phyloP scores from a whole-genome alignment of 2,329 filamentous ascomycete genomes.

The Didymella keratinophila region DNA sequence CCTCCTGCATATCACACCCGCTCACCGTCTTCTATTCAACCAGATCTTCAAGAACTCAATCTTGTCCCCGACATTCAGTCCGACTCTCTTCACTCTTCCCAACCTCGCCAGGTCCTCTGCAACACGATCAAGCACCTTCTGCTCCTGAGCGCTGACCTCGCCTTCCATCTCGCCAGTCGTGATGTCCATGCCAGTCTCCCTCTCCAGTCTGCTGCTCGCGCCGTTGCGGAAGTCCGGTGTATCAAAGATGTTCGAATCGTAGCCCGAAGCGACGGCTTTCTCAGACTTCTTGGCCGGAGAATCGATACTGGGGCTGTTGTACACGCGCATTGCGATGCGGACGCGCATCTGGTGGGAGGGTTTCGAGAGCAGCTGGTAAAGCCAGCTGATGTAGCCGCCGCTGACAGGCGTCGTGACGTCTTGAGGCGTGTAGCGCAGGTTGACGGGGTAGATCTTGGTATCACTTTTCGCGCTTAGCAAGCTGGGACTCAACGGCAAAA shows the following conservation, averaged over 20 bases:
- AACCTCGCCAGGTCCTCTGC: slow-evolving; percentile 87
- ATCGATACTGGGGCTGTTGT: slow-evolving; percentile 45
- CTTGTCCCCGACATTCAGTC: slow-evolving; percentile 84
- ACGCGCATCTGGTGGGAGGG: slow-evolving; percentile 91
- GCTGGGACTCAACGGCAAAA: slow-evolving; percentile 82
- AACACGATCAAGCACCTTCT: slow-evolving; percentile 76
- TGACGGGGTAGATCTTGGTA: slow-evolving; percentile 87
- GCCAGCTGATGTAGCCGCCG: slow-evolving; percentile 72
- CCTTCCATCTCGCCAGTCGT: slow-evolving; percentile 16
- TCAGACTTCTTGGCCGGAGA: slow-evolving; percentile 23
- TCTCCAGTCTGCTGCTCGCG: slow-evolving; percentile 12
- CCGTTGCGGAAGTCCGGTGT: slow-evolving; percentile 36
- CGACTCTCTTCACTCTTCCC: slow-evolving; percentile 87
- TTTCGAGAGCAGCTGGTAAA: slow-evolving; percentile 85
- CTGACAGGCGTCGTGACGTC: slow-evolving; percentile 93
- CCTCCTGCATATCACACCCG: neutral
- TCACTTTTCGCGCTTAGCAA: slow-evolving; percentile 72
- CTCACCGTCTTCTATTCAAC: slow-evolving; percentile 54
- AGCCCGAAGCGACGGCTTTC: slow-evolving; percentile 33
- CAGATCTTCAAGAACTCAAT: slow-evolving; percentile 78
- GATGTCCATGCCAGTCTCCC: slow-evolving; percentile 29
- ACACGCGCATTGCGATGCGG: slow-evolving; percentile 80
- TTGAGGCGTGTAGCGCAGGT: slow-evolving; percentile 83
- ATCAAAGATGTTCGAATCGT: slow-evolving; percentile 47
- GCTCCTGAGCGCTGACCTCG: slow-evolving; percentile 60